Conservation (phyloP, 495 filamentous ascomycete genomes). For the Aspergillus nanangensis region DNA sequence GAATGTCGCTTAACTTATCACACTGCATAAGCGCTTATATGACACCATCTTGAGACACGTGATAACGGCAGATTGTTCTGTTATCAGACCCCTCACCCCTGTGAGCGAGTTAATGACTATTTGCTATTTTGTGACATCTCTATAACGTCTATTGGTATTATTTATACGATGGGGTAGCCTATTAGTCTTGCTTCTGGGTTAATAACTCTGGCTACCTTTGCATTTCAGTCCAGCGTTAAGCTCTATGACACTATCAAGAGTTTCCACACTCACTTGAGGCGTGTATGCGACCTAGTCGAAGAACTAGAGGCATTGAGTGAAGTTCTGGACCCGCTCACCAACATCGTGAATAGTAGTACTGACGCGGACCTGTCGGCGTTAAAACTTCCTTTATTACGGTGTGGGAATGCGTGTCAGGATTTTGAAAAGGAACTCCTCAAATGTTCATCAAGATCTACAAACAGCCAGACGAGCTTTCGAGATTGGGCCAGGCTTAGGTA, state of each 20-base stretch:
- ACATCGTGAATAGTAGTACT: constrained; percentile 16
- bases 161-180: constrained; percentile 24
- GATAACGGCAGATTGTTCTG: not conserved
- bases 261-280: constrained; percentile 31
- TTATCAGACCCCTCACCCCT: not conserved
- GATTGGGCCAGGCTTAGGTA: constrained; percentile 26
- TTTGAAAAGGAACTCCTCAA: constrained; percentile 19
- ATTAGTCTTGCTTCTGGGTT: constrained; percentile 25
- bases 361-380: constrained; percentile 13
- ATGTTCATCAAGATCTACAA: constrained; percentile 14
- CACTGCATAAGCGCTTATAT: not conserved
- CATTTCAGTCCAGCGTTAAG: constrained; percentile 33
- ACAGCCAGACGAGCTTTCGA: constrained; percentile 17
- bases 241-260: constrained; percentile 38
- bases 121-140: not conserved
- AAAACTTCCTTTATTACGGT: constrained; percentile 20
- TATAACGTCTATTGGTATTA: not conserved
- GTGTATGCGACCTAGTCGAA: constrained; percentile 34
- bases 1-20: not conserved
- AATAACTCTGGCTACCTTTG: constrained; percentile 28
- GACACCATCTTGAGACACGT: not conserved
- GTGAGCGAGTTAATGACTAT: not conserved
- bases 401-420: constrained; percentile 21
- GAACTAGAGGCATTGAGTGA: constrained; percentile 36
- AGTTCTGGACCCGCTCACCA: constrained; percentile 29